Percentiles rank a stretch among this genome's conserved stretches.
phyloP scores from a whole-genome alignment of 371 early-diverging fungal species.

The Mortierella sp. region DNA sequence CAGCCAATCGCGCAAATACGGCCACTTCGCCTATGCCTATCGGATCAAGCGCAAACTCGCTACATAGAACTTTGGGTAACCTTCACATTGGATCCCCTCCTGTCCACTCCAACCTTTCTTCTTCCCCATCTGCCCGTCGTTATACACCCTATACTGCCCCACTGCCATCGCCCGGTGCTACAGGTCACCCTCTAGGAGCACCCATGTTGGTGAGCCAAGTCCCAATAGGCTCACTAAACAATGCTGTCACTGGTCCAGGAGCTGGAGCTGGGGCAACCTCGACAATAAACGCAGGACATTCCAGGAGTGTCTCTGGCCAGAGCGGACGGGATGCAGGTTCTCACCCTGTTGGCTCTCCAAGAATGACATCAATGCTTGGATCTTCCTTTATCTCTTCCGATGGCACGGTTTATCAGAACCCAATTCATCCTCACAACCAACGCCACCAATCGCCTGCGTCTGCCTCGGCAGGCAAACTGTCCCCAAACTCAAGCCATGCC shows the following conservation, averaged over 20 bases:
- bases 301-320: conserved; percentile 8
- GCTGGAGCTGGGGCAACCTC: conserved; percentile 2
- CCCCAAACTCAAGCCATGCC: conserved; percentile 12
- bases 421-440: conserved; percentile 32
- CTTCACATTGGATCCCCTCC: conserved; percentile 52
- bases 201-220: conserved; percentile 1
- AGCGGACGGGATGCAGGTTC: conserved; percentile 12
- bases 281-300: not conserved
- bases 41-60: conserved; percentile 19
- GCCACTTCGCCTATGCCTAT: conserved; percentile 35
- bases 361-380: conserved; percentile 49
- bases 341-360: conserved; percentile 26
- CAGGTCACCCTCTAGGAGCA: conserved; percentile 4
- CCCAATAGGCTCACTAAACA: not conserved
- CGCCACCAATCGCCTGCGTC: conserved; percentile 12
- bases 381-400: conserved; percentile 41
- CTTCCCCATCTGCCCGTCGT: conserved; percentile 36
- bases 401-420: conserved; percentile 32
- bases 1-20: conserved; percentile 10
- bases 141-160: conserved; percentile 36
- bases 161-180: conserved; percentile 28
- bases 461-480: not conserved
- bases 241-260: not conserved
- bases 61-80: conserved; percentile 36
- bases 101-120: conserved; percentile 14